These are phyloP conservation scores for Monosporascus cannonballus DNA, from an alignment of 2,329 filamentous ascomycete genomes.

Conservation along the genomic window DNA sequence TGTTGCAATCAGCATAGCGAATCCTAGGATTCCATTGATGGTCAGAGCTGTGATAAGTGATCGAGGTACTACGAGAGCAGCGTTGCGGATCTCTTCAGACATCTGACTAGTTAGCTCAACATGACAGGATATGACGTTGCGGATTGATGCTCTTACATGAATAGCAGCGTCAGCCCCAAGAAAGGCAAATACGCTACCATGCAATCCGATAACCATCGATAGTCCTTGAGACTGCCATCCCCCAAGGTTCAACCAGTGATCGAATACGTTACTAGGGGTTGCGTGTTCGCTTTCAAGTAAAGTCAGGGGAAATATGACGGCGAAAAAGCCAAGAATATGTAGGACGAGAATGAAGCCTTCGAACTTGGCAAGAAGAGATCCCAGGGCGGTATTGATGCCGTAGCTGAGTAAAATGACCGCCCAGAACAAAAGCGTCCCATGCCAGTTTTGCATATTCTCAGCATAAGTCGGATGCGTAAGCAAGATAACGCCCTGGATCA, in stretches of 20 bases:
- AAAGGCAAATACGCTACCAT: constrained; percentile 14
- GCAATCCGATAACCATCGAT: constrained; percentile 12
- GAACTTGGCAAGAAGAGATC: constrained; percentile 28
- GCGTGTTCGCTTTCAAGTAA: constrained; percentile 20
- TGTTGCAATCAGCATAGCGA: constrained; percentile 50
- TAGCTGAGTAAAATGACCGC: constrained; percentile 36
- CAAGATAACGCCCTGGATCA: constrained; percentile 15
- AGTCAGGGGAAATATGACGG: constrained; percentile 30
- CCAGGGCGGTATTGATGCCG: constrained; percentile 28
- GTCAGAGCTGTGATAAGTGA: constrained; percentile 42
- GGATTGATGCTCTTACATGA: constrained; percentile 7
- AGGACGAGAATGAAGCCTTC: constrained; percentile 35
- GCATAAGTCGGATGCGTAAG: constrained; percentile 14
- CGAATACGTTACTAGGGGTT: constrained; percentile 22
- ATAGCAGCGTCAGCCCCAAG: constrained; percentile 14
- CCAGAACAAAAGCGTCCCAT: constrained; percentile 19
- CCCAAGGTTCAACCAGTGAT: constrained; percentile 17
- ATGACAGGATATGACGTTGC: not conserved
- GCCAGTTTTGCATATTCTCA: constrained; percentile 11
- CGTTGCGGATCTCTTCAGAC: constrained; percentile 41
- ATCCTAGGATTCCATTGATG: constrained; percentile 46
- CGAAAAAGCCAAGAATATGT: constrained; percentile 41
- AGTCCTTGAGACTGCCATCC: constrained; percentile 17
- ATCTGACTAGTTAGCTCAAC: constrained; percentile 22
- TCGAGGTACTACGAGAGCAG: constrained; percentile 42